Evolutionary conservation across 495 filamentous ascomycete species (phyloP).

Genomic region (Lophiotrema nucula): DNA sequence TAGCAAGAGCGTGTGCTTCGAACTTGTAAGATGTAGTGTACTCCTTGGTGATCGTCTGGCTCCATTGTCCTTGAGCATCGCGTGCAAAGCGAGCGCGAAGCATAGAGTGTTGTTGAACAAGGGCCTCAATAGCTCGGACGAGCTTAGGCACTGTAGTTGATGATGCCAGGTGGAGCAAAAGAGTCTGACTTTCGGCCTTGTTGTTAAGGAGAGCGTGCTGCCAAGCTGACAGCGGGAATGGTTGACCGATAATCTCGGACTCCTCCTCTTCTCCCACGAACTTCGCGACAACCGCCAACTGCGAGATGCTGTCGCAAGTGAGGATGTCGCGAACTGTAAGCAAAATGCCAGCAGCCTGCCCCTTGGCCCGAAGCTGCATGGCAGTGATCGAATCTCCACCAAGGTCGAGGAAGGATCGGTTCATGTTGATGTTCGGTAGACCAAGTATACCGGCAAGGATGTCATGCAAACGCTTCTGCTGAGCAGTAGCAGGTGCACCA

Average conservation of each 20-base stretch:
- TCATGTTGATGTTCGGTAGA: constrained; percentile 18
- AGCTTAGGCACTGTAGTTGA: constrained; percentile 50
- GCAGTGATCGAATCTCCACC: constrained; percentile 30
- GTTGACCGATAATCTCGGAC: constrained; percentile 42
- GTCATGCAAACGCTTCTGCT: constrained; percentile 13
- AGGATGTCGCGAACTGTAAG: constrained; percentile 30
- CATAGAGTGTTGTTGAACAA: constrained; percentile 29
- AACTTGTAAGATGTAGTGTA: constrained; percentile 17
- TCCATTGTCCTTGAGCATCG: constrained; percentile 11
- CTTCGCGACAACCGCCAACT: constrained; percentile 18
- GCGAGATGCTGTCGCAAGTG: constrained; percentile 18
- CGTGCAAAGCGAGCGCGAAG: constrained; percentile 27
- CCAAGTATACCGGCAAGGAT: constrained; percentile 25
- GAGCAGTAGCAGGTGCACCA: constrained; percentile 8
- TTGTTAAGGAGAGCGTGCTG: constrained; percentile 67
- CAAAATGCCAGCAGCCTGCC: constrained; percentile 16
- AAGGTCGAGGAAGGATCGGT: constrained; percentile 24
- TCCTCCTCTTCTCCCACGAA: constrained; percentile 16
- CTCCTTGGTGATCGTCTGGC: constrained; percentile 31
- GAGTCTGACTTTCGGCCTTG: constrained; percentile 50
- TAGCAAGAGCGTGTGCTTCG: constrained; percentile 8
- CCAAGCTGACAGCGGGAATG: constrained; percentile 67
- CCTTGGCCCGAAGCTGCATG: constrained; percentile 26
- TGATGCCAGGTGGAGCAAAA: constrained; percentile 58
- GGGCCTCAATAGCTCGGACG: constrained; percentile 25